Percentiles rank a stretch among this genome's conserved stretches.
These are phyloP conservation scores for Fusarium sp. DNA, from an alignment of 2,329 filamentous ascomycete species.

Conservation along the genomic window DNA sequence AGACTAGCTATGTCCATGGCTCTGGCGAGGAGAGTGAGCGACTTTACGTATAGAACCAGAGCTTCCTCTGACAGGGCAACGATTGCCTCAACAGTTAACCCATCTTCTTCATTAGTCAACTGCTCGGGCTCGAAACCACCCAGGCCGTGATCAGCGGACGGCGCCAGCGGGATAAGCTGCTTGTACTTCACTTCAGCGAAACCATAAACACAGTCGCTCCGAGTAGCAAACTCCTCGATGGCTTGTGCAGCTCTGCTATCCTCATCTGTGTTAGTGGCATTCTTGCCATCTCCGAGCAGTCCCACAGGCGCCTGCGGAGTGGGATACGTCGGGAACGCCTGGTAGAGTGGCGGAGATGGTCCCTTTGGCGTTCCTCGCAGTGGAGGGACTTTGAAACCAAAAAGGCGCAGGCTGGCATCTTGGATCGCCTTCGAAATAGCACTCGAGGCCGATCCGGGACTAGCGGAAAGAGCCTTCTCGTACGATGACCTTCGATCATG, in stretches of 20 bases:
- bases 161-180: constrained; percentile 89
- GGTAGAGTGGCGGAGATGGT: constrained; percentile 80
- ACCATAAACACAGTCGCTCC: constrained; percentile 95
- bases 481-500: constrained; percentile 84
- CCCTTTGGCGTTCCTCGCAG: constrained; percentile 69
- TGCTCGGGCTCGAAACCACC: constrained; percentile 70
- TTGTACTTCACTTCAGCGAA: constrained; percentile 99
- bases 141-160: constrained; percentile 77
- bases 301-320: constrained; percentile 69
- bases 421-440: constrained; percentile 95
- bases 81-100: constrained; percentile 85
- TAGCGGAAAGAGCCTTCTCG: constrained; percentile 77
- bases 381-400: constrained; percentile 76
- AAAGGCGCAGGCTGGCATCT: constrained; percentile 82
- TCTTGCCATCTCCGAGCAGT: constrained; percentile 73
- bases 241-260: constrained; percentile 80
- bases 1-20: constrained; percentile 94
- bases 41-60: constrained; percentile 94
- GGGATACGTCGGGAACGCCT: constrained; percentile 86
- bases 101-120: constrained; percentile 70
- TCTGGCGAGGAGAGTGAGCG: constrained; percentile 86
- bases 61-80: constrained; percentile 93
- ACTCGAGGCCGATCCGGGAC: constrained; percentile 80
- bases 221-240: constrained; percentile 91
- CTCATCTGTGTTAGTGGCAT: constrained; percentile 73